Base-by-base conservation (phyloP, 345 rosid species). In the Hibiscus trionum region DNA sequence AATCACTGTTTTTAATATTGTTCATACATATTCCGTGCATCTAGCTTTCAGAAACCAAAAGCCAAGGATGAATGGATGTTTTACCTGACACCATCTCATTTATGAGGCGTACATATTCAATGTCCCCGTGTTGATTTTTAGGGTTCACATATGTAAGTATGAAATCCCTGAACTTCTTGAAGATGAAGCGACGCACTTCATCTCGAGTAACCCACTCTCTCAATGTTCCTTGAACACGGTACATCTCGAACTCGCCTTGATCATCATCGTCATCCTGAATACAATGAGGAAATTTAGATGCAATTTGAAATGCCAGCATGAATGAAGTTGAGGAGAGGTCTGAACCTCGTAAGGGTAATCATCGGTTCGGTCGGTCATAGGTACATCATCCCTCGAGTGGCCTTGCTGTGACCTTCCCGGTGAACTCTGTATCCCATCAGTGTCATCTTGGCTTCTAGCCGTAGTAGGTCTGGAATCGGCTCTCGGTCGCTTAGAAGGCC, bases 161-260 rank as follows among this genome's bases (percentile, higher is more conserved):
- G 78, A 95, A 92, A 71, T 95, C 94, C 81, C 82, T 89, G 73
- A 92, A 95, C 86, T 95, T 95, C 77, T 83, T 90, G 11, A 90
- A 93, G 61, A 95, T 90, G 61, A 95, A 95, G 27, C 98, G 96
- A 0, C 97, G 90, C 31, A 92, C 96, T 88, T 95, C 99, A 74
- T 92, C 98, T 79, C 98, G 85, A 17, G 93, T 90, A 72, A 95
- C 99, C 99, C 99, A 95, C 80, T 95, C 97, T 75, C 99, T 86
- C 63, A 95, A 50, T 11, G 93, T 89, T 77, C 99, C 98, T 72
- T 95, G 98, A 29, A 95, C 93, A 0, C 90, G 80, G 78, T 95
- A 95, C 98, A 92, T 90, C 83, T 90, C 97, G 80, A 86, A 89
- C 82, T 90, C 97, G 0, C 84, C 87, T 47, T 89, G 97, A 69